phyloP scores from a whole-genome alignment of 2,329 filamentous ascomycete genomes.

The Aspergillus tanneri region DNA sequence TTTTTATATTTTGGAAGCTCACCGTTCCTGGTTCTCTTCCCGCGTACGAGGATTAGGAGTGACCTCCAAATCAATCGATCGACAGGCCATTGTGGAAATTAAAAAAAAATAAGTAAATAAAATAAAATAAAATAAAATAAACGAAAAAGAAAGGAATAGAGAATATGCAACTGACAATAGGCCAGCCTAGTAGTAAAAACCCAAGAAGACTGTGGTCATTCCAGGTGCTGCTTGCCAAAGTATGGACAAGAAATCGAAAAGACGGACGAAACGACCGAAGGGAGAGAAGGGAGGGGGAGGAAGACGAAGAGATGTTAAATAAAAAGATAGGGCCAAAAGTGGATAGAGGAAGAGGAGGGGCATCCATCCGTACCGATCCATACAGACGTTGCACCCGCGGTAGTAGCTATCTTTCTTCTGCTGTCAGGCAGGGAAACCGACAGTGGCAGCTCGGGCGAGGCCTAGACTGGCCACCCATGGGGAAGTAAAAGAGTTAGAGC shows the following conservation, averaged over 20 bases:
- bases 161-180: neutral
- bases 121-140: neutral
- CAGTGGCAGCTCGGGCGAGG: neutral
- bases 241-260: neutral
- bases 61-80: constrained; percentile 33
- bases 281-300: neutral
- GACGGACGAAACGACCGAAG: neutral
- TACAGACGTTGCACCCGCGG: neutral
- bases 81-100: constrained; percentile 23
- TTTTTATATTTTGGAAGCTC: constrained; percentile 10
- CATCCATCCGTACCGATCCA: neutral
- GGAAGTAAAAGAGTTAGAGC: neutral
- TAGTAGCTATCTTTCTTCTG: neutral
- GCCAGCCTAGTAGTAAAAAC: neutral
- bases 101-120: neutral
- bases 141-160: too few species aligned
- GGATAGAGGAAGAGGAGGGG: constrained; percentile 2
- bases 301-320: neutral
- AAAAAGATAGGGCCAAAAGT: neutral
- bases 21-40: constrained; percentile 50
- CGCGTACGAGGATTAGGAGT: constrained; percentile 37
- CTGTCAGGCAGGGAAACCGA: constrained; percentile 14
- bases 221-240: neutral
- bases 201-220: neutral
- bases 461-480: constrained; percentile 10